Base-by-base conservation (phyloP, 2,329 filamentous ascomycete species). In the Nigrospora sphaerica region DNA sequence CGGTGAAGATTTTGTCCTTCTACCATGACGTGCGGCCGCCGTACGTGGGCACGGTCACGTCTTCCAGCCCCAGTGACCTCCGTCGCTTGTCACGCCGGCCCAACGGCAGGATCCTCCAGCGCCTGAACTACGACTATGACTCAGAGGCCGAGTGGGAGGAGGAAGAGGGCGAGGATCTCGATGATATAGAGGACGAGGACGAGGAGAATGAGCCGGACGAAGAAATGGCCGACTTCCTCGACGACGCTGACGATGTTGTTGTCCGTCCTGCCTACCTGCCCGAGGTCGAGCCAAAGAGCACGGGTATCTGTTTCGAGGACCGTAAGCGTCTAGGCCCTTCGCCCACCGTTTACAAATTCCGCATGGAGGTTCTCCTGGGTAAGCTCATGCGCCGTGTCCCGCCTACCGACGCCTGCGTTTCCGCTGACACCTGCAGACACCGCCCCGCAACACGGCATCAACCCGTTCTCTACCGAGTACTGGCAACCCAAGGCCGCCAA, bases 161-260 rank as follows among this genome's bases (percentile, higher is more conserved):
- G 59, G 87, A 89, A 48, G 77, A 84, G 17, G 76, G 77, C 19
- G 75, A 75, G 39, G 72, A 76, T 19, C 49, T 62, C 50, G 78
- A 74, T 12, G 43, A 45, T 16, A 23, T 16, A 9, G 79, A 81
- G 31, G 85, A 85, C 23, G 85, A 86, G 38, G 82, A 86, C 42
- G 75, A 88, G 3, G 82, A 81, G 13, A 77, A 83, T 3, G 71
- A 83, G 23, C 84, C 86, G 17, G 83, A 86, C 14, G 86, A 88
- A 51, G 90, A 95, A 49, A 86, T 95, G 83, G 88, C 89, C 4
- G 91, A 83, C 16, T 96, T 96, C 59, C 72, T 96, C 2, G 91
- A 95, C 55, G 88, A 95, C 56, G 88, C 88, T 6, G 88, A 95
- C 45, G 88, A 93, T 50, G 60, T 52, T 19, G 48, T 53, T 16